These are phyloP conservation scores for Aspergillus flavus DNA, from an alignment of 2,329 filamentous ascomycete species.

Conservation along the genomic window DNA sequence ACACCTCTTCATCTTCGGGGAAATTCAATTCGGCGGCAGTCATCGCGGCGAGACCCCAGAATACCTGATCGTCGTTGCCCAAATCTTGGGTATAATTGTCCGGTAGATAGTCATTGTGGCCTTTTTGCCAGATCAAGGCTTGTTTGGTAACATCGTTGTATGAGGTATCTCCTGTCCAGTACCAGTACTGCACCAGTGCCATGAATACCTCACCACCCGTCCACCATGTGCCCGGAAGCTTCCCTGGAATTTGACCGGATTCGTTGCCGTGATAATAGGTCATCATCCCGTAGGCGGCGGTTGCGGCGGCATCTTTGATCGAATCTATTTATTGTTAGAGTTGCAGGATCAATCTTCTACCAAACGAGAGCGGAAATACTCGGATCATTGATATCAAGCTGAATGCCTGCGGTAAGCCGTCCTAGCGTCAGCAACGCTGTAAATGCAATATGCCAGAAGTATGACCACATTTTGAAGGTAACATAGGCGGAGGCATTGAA, in stretches of 20 bases:
- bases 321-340: conserved; percentile 33
- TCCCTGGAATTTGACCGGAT: conserved; percentile 54
- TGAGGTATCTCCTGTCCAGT: conserved; percentile 43
- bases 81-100: conserved; percentile 43
- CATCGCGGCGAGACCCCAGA: conserved; percentile 61
- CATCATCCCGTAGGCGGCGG: conserved; percentile 53
- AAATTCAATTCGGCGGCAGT: conserved; percentile 54
- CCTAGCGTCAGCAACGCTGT: neutral
- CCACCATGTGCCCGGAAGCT: conserved; percentile 76
- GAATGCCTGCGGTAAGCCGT: neutral
- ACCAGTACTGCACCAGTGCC: conserved; percentile 46
- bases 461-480: neutral
- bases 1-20: conserved; percentile 56
- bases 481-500: neutral
- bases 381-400: neutral
- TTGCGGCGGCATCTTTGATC: conserved; percentile 47
- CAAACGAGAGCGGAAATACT: neutral
- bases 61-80: conserved; percentile 62
- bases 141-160: conserved; percentile 42
- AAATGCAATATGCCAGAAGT: neutral
- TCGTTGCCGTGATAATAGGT: conserved; percentile 56
- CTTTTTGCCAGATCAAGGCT: conserved; percentile 42
- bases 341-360: neutral
- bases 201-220: conserved; percentile 62
- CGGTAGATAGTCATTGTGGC: conserved; percentile 45